Evolutionary conservation across 371 early-diverging fungal species (phyloP).

Genomic region (Capillidium heterosporum): DNA sequence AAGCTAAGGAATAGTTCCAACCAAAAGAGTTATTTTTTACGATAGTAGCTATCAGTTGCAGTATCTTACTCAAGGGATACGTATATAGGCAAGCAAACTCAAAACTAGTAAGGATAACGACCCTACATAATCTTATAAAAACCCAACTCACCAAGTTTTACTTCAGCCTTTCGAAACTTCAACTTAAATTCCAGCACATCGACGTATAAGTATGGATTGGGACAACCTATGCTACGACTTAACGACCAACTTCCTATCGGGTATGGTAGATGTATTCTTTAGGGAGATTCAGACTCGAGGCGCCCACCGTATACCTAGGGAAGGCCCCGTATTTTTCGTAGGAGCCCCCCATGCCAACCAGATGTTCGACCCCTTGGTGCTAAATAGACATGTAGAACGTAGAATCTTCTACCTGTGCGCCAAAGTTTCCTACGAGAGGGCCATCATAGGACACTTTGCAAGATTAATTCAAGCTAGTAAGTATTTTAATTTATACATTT

Average conservation of each 20-base stretch:
- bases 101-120: no score
- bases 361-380: constrained; percentile 82
- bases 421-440: constrained; percentile 29
- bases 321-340: constrained; percentile 84
- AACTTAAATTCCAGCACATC: no score
- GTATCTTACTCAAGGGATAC: no score
- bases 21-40: no score
- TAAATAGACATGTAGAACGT: constrained; percentile 53
- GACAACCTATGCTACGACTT: background rate
- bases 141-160: no score
- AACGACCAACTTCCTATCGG: background rate
- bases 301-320: constrained; percentile 58
- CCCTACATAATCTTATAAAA: no score
- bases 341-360: constrained; percentile 95
- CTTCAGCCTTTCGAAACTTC: no score
- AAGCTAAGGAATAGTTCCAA: no score
- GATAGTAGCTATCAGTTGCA: no score
- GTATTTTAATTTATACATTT: background rate
- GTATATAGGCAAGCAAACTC: no score
- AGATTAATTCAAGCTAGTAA: constrained; percentile 1
- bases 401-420: constrained; percentile 70
- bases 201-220: no score
- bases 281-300: constrained; percentile 75
- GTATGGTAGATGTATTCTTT: constrained; percentile 62
- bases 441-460: background rate